phyloP scores from a whole-genome alignment of 148 eudicot genomes.

The Rheum nobile region DNA sequence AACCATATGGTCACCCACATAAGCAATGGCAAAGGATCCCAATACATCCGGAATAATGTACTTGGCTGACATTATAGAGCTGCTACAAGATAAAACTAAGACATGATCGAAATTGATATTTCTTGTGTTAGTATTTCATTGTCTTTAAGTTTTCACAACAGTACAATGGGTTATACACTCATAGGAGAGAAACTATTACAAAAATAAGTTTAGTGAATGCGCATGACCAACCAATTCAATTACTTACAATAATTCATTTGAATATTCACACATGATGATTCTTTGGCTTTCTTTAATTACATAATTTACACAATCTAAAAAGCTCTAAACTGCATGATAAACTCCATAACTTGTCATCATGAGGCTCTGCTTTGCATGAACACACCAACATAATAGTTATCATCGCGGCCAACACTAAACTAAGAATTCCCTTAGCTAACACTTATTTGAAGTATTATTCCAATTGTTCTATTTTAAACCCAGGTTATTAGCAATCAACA shows the following conservation, averaged over 20 bases:
- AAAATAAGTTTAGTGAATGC: too few relatives aligned
- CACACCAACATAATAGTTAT: too few relatives aligned
- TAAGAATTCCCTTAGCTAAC: too few relatives aligned
- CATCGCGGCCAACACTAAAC: background rate
- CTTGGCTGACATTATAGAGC: slow-evolving; percentile 16
- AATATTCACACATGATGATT: background rate
- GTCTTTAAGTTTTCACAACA: too few relatives aligned
- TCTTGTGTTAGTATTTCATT: too few relatives aligned
- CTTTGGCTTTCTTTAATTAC: background rate
- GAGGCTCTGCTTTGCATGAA: too few relatives aligned
- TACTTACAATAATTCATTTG: background rate
- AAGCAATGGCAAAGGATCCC: slow-evolving; percentile 23
- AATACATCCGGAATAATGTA: slow-evolving; percentile 15
- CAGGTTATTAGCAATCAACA: background rate
- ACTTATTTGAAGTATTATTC: background rate
- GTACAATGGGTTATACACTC: too few relatives aligned
- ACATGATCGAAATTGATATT: too few relatives aligned
- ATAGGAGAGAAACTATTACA: too few relatives aligned
- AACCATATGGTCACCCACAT: slow-evolving; percentile 2
- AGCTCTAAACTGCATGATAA: background rate
- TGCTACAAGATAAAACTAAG: slow-evolving; percentile 1
- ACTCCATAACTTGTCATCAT: too few relatives aligned
- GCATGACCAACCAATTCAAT: too few relatives aligned
- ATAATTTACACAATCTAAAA: background rate
- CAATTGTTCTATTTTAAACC: background rate